phyloP scores from a whole-genome alignment of 2,329 filamentous ascomycete genomes.

The Lachnellula subtilissima region DNA sequence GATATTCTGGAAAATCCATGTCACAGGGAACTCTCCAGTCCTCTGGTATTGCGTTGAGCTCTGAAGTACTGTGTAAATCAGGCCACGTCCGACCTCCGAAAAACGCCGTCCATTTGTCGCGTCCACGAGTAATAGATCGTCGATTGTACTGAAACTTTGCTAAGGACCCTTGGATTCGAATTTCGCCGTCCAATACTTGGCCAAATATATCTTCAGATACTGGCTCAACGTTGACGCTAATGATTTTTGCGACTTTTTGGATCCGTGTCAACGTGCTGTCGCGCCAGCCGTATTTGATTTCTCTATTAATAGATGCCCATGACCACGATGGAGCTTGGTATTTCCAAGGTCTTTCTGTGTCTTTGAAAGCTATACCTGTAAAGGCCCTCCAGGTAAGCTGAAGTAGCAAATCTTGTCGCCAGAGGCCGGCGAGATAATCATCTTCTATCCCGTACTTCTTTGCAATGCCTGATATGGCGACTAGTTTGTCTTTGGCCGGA shows the following conservation, averaged over 20 bases:
- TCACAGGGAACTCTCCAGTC: not conserved
- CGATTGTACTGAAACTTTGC: not conserved
- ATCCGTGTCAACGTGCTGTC: not conserved
- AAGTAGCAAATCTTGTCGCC: constrained; percentile 5
- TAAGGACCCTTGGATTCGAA: not conserved
- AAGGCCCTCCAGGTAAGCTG: constrained; percentile 6
- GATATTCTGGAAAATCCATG: not conserved
- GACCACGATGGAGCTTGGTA: constrained; percentile 10
- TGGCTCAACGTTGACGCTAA: not conserved
- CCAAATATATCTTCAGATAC: not conserved
- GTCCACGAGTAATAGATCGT: not conserved
- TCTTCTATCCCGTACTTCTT: not conserved
- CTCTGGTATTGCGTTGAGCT: not conserved
- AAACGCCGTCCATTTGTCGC: not conserved
- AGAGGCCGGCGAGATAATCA: constrained; percentile 15
- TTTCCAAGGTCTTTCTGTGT: not conserved
- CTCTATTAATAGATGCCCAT: constrained; percentile 8
- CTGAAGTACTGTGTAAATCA: not conserved
- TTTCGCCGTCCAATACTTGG: not conserved
- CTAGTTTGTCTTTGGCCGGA: constrained; percentile 10
- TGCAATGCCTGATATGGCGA: constrained; percentile 11
- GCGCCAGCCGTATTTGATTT: not conserved
- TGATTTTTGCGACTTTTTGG: not conserved
- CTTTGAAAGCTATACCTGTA: not conserved
- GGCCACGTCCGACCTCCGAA: not conserved